Evolutionary conservation across 306 rosid species (phyloP).

Genomic region (Cucurbita maxima): DNA sequence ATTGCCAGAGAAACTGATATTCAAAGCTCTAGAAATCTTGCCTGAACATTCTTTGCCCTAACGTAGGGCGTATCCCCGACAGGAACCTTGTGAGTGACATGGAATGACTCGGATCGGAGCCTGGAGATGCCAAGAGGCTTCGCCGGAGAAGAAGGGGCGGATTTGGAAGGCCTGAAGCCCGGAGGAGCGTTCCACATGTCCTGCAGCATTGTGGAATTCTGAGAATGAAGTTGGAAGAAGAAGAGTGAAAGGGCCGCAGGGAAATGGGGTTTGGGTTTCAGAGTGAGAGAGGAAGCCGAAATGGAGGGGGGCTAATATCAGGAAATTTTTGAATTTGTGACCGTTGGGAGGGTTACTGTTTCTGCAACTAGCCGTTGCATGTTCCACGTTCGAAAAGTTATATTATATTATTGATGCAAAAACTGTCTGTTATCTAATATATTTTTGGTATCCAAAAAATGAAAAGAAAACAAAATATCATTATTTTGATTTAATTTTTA

Average conservation of each 20-base stretch:
- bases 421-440: neutral
- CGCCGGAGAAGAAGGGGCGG: slow-evolving; percentile 95
- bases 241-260: neutral
- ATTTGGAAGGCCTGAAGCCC: slow-evolving; percentile 83
- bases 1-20: neutral
- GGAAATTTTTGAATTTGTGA: slow-evolving; percentile 7
- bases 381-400: neutral
- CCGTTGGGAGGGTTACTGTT: slow-evolving; percentile 22
- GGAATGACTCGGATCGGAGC: slow-evolving; percentile 74
- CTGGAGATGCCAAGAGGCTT: slow-evolving; percentile 60
- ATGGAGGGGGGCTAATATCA: slow-evolving; percentile 8
- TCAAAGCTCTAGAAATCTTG: neutral
- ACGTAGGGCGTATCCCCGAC: slow-evolving; percentile 84
- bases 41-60: slow-evolving; percentile 94
- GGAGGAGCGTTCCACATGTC: slow-evolving; percentile 95
- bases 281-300: neutral
- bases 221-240: neutral
- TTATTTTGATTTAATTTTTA: no score
- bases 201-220: slow-evolving; percentile 36
- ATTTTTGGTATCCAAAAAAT: neutral
- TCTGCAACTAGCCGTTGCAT: slow-evolving; percentile 15
- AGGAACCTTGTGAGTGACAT: slow-evolving; percentile 75
- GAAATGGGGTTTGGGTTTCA: neutral
- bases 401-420: no score
- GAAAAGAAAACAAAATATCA: no score